phyloP scores from a whole-genome alignment of 2,329 filamentous ascomycete species.

The Ramularia endophylla region DNA sequence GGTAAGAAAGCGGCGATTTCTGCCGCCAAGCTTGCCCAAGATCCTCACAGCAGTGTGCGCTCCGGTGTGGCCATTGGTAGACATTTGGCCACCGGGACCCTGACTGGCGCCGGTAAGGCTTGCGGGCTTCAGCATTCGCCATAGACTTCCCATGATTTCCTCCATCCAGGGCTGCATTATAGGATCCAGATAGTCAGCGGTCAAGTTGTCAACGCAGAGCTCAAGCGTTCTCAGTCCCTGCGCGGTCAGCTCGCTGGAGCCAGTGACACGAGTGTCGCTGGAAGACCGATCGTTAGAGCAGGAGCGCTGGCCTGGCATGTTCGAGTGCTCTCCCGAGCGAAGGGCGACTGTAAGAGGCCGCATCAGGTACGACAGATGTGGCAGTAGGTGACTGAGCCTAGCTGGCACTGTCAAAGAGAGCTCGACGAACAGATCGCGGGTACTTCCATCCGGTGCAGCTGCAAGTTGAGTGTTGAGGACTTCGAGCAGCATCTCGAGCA shows the following conservation, averaged over 20 bases:
- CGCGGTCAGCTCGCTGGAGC: constrained; percentile 67
- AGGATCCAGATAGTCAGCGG: constrained; percentile 93
- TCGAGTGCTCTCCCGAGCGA: constrained; percentile 62
- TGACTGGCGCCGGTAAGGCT: constrained; percentile 61
- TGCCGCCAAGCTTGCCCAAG: constrained; percentile 88
- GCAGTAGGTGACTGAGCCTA: constrained; percentile 85
- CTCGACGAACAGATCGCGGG: constrained; percentile 95
- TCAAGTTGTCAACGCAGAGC: constrained; percentile 95
- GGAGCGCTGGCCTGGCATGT: constrained; percentile 9
- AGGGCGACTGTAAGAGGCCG: constrained; percentile 92
- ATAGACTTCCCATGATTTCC: constrained; percentile 94
- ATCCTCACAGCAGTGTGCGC: constrained; percentile 98
- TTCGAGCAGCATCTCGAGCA: constrained; percentile 95
- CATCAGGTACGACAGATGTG: constrained; percentile 96
- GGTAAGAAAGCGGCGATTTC: constrained; percentile 93
- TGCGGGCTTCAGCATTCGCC: constrained; percentile 88
- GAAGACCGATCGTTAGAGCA: constrained; percentile 19
- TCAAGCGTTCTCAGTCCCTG: constrained; percentile 91
- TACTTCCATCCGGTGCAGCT: constrained; percentile 81
- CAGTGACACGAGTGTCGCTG: constrained; percentile 18
- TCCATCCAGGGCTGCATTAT: constrained; percentile 99
- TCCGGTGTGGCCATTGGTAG: constrained; percentile 64
- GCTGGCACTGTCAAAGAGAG: constrained; percentile 94
- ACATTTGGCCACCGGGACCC: constrained; percentile 12
- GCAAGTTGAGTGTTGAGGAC: constrained; percentile 92